Percentiles rank a stretch among this genome's conserved stretches.
phyloP scores from a whole-genome alignment of 2,329 filamentous ascomycete species.

The Xenoacremonium recifei region DNA sequence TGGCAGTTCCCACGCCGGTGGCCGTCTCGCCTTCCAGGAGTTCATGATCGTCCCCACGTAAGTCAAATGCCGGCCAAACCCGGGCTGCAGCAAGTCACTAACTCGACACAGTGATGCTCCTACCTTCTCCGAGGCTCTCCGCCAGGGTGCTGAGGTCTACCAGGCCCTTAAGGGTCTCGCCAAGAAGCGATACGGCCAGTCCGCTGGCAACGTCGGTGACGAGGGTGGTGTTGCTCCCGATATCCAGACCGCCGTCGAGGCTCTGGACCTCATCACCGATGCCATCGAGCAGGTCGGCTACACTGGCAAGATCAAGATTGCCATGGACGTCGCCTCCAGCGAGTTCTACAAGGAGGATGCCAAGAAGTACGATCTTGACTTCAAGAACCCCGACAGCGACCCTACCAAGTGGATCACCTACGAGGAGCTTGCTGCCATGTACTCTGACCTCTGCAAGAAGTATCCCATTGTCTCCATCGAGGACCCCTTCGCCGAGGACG shows the following conservation, averaged over 20 bases:
- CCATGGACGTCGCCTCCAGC: constrained; percentile 98
- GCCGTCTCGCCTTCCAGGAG: constrained; percentile 91
- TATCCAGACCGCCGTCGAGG: constrained; percentile 96
- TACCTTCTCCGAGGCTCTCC: constrained; percentile 92
- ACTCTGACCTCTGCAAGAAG: constrained; percentile 84
- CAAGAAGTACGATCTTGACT: constrained; percentile 99
- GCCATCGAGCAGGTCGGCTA: constrained; percentile 95
- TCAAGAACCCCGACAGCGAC: constrained; percentile 99
- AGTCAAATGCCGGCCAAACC: constrained; percentile 29
- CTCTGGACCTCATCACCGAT: constrained; percentile 91
- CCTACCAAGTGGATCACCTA: constrained; percentile 97
- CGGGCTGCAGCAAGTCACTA: constrained; percentile 6
- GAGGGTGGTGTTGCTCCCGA: constrained; percentile 99
- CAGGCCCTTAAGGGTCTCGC: constrained; percentile 94
- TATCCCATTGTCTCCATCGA: constrained; percentile 99
- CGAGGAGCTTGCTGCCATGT: constrained; percentile 90
- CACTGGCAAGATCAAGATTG: constrained; percentile 94
- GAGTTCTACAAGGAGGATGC: constrained; percentile 98
- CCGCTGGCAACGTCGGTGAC: constrained; percentile 97
- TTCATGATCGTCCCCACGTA: constrained; percentile 91
- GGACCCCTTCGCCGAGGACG: constrained; percentile 98
- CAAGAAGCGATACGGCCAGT: constrained; percentile 99
- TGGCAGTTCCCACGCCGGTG: constrained; percentile 86
- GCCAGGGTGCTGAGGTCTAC: constrained; percentile 96
- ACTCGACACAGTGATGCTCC: constrained; percentile 63